These are phyloP conservation scores for Backusella tuberculispora DNA, from an alignment of 192 early-diverging fungal genomes.

Conservation along the genomic window DNA sequence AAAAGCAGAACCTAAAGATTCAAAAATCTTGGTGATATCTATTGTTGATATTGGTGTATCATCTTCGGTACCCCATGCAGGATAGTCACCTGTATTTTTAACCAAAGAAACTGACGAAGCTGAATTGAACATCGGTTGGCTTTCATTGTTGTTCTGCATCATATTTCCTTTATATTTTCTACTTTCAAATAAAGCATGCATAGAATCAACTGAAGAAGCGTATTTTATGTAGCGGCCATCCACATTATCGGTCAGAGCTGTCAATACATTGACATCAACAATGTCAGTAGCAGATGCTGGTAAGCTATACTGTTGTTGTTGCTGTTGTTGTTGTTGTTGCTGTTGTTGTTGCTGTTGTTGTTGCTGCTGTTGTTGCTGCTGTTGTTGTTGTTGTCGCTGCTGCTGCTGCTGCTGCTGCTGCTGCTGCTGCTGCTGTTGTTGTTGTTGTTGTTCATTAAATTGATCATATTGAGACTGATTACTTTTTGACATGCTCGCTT, in stretches of 20 bases:
- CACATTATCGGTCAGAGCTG: slow-evolving; percentile 50
- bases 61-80: slow-evolving; percentile 51
- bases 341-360: background rate
- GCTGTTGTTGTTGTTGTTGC: background rate
- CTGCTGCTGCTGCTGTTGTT: too few relatives aligned
- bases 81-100: slow-evolving; percentile 39
- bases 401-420: background rate
- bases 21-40: slow-evolving; percentile 72
- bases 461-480: too few relatives aligned
- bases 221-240: slow-evolving; percentile 73
- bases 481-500: too few relatives aligned
- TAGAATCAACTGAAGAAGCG: slow-evolving; percentile 70
- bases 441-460: background rate
- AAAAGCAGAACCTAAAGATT: slow-evolving; percentile 67
- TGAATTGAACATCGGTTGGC: slow-evolving; percentile 11
- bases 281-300: background rate
- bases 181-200: slow-evolving; percentile 68
- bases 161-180: slow-evolving; percentile 48
- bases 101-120: background rate
- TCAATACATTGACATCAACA: slow-evolving; percentile 22
- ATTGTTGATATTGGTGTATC: slow-evolving; percentile 64
- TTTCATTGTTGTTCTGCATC: background rate
- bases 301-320: background rate
- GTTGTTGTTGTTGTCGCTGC: background rate
- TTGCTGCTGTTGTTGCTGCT: background rate